These are phyloP conservation scores for Pleurotus sapidus DNA, from an alignment of 768 basidiomycete species.

Conservation along the genomic window DNA sequence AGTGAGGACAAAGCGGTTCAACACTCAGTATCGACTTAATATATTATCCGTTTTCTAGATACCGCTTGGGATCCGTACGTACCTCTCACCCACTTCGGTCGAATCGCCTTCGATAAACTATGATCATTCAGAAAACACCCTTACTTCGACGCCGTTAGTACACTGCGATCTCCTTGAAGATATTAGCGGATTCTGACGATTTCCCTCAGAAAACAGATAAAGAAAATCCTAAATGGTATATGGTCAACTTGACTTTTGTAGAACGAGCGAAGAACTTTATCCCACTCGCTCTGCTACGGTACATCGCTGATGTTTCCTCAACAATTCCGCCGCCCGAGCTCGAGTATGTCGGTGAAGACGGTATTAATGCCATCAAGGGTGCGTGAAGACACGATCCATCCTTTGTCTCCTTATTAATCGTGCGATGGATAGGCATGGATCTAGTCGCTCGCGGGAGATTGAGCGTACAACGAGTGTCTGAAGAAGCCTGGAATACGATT, in stretches of 20 bases:
- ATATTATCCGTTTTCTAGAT: slow-evolving; percentile 40
- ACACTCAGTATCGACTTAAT: background rate
- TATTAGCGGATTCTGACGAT: no score
- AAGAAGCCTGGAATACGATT: slow-evolving; percentile 64
- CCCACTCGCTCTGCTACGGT: slow-evolving; percentile 70
- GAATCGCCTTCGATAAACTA: slow-evolving; percentile 9
- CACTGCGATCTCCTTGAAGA: no score
- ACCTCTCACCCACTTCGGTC: slow-evolving; percentile 4
- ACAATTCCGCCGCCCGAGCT: slow-evolving; percentile 34
- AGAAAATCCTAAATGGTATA: slow-evolving; percentile 84
- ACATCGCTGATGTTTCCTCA: slow-evolving; percentile 42
- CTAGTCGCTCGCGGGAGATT: slow-evolving; percentile 78
- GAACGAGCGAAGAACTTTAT: slow-evolving; percentile 70
- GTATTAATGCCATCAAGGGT: slow-evolving; percentile 66
- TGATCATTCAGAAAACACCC: slow-evolving; percentile 54
- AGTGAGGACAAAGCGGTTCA: slow-evolving; percentile 22
- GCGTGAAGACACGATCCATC: slow-evolving; percentile 10
- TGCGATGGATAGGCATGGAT: slow-evolving; percentile 55
- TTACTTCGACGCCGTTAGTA: slow-evolving; percentile 69
- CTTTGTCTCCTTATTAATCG: background rate
- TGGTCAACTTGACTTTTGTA: slow-evolving; percentile 79
- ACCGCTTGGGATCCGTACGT: slow-evolving; percentile 88
- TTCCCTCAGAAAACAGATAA: slow-evolving; percentile 68
- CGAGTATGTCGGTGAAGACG: slow-evolving; percentile 60
- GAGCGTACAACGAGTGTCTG: slow-evolving; percentile 80